Evolutionary conservation across 371 early-diverging fungal genomes (phyloP), one percentile per base, ranked within the genome.

Genomic region (Syncephalastrum sp.): DNA sequence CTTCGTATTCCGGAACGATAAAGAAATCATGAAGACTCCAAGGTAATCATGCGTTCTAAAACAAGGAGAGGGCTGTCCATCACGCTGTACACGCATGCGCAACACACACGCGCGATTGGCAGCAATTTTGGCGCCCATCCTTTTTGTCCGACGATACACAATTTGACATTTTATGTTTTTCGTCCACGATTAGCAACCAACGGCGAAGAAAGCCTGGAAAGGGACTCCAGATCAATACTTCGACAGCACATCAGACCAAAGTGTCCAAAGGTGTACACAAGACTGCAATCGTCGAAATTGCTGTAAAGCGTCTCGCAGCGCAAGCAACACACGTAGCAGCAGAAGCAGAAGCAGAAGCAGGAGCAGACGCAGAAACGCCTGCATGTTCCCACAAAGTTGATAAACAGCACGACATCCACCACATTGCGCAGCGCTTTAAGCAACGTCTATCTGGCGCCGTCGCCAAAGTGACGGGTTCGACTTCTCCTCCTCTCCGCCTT

Each of bases 121-220:
- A 25, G n/a, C 16, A 23, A n/a, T 24, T 49, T 49, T 19, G n/a
- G n/a, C n/a, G 19, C n/a, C 24, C 24, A 25, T 56, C 42, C 27
- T 50, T 45, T 56, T 64, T 67, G 64, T 64, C 49, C 56, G 56
- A 67, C 64, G 68, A 57, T 67, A 64, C 64, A 64, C 68, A 60
- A 67, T 43, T 57, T 53, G 42, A 15, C 55, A 52, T 62, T 50
- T 56, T 60, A 56, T 47, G 19, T 21, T 43, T 47, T 27, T 49
- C 42, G 33, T 42, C 52, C 17, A 24, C 12, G 45, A 16, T 52
- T 51, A 50, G 56, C 47, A n/a, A 23, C 19, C 21, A 16, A 57
- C 16, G 24, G 42, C 33, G 15, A 57, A 50, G 15, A 49, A 49
- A 49, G 47, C 23, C 47, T 46, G 23, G 15, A 23, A 23, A 46